phyloP scores from a whole-genome alignment of 441 rosid species.

The Corymbia calophylla region DNA sequence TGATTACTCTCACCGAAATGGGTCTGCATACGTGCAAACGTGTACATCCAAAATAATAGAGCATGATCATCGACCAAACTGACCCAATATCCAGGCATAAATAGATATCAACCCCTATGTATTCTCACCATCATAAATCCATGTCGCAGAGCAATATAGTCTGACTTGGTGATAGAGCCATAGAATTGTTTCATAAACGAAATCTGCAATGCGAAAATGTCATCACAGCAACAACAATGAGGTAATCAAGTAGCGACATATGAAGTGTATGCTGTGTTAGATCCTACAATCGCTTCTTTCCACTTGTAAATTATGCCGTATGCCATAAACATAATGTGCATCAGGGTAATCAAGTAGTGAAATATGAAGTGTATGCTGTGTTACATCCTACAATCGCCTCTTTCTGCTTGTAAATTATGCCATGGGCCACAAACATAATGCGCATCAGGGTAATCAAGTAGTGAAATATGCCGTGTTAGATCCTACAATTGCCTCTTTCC shows the following conservation, averaged over 20 bases:
- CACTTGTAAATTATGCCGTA: no score
- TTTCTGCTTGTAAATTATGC: background rate
- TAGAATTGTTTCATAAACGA: conserved; percentile 82
- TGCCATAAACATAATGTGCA: no score
- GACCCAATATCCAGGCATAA: background rate
- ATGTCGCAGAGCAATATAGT: conserved; percentile 59
- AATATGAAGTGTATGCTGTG: background rate
- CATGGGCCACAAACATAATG: background rate
- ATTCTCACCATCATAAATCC: conserved; percentile 63
- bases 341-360: background rate
- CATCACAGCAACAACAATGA: background rate
- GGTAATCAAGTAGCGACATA: background rate
- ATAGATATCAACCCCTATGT: background rate
- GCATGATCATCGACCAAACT: background rate
- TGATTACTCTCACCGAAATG: conserved; percentile 28
- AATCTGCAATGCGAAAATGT: conserved; percentile 26
- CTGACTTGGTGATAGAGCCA: conserved; percentile 70
- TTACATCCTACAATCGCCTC: background rate
- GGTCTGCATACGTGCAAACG: conserved; percentile 17
- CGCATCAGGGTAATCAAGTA: background rate
- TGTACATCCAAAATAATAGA: background rate
- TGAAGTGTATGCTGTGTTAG: no score
- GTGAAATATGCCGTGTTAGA: background rate
- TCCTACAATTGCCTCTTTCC: background rate
- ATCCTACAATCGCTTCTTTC: no score